phyloP scores from a whole-genome alignment of 2,329 filamentous ascomycete species.

The Colletotrichum sp. region DNA sequence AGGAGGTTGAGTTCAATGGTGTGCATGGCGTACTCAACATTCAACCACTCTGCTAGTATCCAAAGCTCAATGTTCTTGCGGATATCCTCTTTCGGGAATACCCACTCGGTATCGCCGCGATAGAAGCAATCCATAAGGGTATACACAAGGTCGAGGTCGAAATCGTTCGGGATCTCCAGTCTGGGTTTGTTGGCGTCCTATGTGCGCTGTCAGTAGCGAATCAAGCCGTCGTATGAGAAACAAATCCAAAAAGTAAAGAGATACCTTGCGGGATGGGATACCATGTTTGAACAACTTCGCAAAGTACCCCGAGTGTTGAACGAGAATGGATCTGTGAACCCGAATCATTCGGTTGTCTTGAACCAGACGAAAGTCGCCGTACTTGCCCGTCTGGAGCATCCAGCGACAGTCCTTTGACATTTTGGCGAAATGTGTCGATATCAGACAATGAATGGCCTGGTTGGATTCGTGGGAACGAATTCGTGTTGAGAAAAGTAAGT shows the following conservation, averaged over 20 bases:
- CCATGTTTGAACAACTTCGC: background rate
- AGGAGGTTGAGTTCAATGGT: background rate
- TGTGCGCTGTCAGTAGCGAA: too few relatives aligned
- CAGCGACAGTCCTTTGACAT: background rate
- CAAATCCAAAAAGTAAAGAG: background rate
- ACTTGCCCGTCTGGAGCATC: background rate
- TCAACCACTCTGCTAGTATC: background rate
- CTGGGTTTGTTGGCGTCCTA: too few relatives aligned
- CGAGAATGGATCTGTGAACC: background rate
- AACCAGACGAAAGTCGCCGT: background rate
- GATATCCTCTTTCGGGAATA: background rate
- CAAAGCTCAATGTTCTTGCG: background rate
- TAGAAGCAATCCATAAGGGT: background rate
- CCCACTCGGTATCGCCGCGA: background rate
- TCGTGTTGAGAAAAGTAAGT: background rate
- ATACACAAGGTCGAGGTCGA: rapidly evolving
- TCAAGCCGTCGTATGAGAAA: too few relatives aligned
- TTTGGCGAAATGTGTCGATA: background rate
- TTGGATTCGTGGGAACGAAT: background rate
- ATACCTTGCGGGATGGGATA: background rate
- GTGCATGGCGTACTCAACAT: background rate
- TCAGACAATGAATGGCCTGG: background rate
- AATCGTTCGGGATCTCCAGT: background rate
- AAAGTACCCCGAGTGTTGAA: background rate
- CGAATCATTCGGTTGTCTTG: background rate